These are phyloP conservation scores for Gracilariopsis chorda DNA, from an alignment of 23 red algal genomes.

Conservation along the genomic window DNA sequence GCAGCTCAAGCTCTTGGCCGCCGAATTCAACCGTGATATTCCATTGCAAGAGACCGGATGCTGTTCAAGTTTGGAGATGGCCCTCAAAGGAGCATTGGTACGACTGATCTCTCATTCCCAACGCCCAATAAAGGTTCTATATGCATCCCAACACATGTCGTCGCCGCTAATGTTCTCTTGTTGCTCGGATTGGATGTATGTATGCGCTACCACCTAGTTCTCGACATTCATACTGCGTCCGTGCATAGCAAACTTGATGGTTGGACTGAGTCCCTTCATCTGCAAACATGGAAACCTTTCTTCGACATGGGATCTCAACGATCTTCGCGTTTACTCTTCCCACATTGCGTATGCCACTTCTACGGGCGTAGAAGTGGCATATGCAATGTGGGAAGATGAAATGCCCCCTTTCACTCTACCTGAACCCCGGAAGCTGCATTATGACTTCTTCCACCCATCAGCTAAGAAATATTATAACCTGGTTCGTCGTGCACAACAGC, in stretches of 20 bases:
- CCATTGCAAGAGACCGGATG: background rate
- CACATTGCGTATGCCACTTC: no score
- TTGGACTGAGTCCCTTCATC: background rate
- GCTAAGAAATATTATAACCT: background rate
- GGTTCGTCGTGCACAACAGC: background rate
- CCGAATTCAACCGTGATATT: background rate
- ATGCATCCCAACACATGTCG: background rate
- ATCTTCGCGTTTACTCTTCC: background rate
- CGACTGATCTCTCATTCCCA: background rate
- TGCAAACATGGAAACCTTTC: background rate
- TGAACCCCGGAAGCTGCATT: background rate
- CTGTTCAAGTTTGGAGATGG: constrained; percentile 15
- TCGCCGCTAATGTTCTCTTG: background rate
- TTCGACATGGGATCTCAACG: background rate
- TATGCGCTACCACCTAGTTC: background rate
- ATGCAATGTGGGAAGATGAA: no score
- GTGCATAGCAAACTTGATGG: background rate
- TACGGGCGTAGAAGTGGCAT: no score
- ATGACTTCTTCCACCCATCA: constrained; percentile 3
- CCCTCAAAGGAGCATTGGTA: background rate
- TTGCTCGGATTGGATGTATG: background rate
- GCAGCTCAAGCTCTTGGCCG: background rate
- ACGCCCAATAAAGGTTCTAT: background rate
- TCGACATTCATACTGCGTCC: background rate
- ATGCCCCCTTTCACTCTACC: background rate